These are phyloP conservation scores for Choiromyces venosus DNA, from an alignment of 495 filamentous ascomycete genomes.

Conservation along the genomic window DNA sequence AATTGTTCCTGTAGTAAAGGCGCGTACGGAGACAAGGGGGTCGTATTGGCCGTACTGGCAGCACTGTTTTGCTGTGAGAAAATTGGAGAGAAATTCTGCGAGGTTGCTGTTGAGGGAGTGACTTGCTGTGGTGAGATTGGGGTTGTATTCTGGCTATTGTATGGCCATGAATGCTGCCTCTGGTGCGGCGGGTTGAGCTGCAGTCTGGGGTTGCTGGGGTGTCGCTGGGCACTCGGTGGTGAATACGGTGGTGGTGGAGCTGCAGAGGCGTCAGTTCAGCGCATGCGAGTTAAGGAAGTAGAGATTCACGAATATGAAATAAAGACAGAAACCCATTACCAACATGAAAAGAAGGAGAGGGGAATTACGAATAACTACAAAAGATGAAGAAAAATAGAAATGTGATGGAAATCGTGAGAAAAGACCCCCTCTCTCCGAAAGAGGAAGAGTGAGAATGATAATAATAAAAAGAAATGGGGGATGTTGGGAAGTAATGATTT, in stretches of 20 bases:
- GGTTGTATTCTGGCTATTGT: conserved; percentile 27
- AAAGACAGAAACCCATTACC: conserved; percentile 1
- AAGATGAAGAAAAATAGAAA: not conserved
- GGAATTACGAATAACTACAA: not conserved
- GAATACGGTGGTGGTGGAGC: conserved; percentile 40
- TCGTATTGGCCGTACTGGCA: conserved; percentile 35
- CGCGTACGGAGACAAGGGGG: conserved; percentile 32
- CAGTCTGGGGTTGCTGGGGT: conserved; percentile 29
- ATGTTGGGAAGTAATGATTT: conserved; percentile 5
- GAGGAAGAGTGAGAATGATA: conserved; percentile 12
- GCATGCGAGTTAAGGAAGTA: conserved; percentile 12
- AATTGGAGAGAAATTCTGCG: conserved; percentile 28
- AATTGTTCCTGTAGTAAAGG: conserved; percentile 24
- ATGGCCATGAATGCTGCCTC: conserved; percentile 34
- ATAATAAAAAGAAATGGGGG: conserved; percentile 5
- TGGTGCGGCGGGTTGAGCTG: conserved; percentile 35
- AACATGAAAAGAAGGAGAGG: not conserved
- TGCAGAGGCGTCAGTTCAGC: conserved; percentile 21
- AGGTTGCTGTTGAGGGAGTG: conserved; percentile 34
- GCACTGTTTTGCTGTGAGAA: conserved; percentile 28
- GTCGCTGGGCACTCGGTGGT: conserved; percentile 28
- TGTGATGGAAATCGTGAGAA: conserved; percentile 15
- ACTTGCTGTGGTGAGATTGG: conserved; percentile 33
- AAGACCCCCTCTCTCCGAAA: not conserved
- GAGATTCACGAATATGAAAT: conserved; percentile 15